phyloP scores from a whole-genome alignment of 2,329 filamentous ascomycete genomes.

The Colletotrichum orchidophilum region DNA sequence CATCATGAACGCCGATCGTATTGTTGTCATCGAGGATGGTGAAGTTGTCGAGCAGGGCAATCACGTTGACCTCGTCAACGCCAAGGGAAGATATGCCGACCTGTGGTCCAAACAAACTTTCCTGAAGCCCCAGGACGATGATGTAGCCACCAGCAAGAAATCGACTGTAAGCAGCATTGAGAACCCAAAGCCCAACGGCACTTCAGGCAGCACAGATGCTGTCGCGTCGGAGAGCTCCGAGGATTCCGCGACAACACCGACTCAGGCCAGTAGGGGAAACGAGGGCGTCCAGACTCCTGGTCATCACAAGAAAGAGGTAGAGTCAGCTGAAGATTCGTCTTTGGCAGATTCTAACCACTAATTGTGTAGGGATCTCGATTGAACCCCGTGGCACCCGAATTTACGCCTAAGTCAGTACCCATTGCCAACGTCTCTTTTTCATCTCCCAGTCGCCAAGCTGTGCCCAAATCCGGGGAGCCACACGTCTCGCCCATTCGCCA shows the following conservation, averaged over 20 bases:
- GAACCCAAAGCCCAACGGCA: slow-evolving; percentile 46
- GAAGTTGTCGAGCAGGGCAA: slow-evolving; percentile 70
- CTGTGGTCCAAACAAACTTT: slow-evolving; percentile 73
- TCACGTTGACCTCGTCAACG: slow-evolving; percentile 66
- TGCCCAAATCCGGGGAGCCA: slow-evolving; percentile 23
- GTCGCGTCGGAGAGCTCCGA: slow-evolving; percentile 21
- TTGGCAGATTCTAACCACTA: slow-evolving; percentile 52
- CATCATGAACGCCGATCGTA: slow-evolving; percentile 74
- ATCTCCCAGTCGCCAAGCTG: slow-evolving; percentile 26
- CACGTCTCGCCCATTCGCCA: background rate
- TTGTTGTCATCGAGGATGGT: slow-evolving; percentile 72
- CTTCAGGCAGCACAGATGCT: slow-evolving; percentile 46
- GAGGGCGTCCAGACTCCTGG: slow-evolving; percentile 44
- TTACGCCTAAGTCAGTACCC: slow-evolving; percentile 56
- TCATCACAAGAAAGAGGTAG: slow-evolving; percentile 59
- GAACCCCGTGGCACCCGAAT: slow-evolving; percentile 65
- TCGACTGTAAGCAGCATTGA: slow-evolving; percentile 48
- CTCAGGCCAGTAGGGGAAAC: slow-evolving; percentile 35
- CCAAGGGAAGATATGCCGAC: slow-evolving; percentile 69
- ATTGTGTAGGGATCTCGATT: slow-evolving; percentile 59
- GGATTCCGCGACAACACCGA: slow-evolving; percentile 37
- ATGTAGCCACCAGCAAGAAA: background rate
- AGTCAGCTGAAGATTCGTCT: slow-evolving; percentile 41
- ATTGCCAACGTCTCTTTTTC: slow-evolving; percentile 14
- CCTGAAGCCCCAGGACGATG: slow-evolving; percentile 55